Base-by-base conservation (phyloP, 2,329 filamentous ascomycete species). In the Paecilomyces sp. region DNA sequence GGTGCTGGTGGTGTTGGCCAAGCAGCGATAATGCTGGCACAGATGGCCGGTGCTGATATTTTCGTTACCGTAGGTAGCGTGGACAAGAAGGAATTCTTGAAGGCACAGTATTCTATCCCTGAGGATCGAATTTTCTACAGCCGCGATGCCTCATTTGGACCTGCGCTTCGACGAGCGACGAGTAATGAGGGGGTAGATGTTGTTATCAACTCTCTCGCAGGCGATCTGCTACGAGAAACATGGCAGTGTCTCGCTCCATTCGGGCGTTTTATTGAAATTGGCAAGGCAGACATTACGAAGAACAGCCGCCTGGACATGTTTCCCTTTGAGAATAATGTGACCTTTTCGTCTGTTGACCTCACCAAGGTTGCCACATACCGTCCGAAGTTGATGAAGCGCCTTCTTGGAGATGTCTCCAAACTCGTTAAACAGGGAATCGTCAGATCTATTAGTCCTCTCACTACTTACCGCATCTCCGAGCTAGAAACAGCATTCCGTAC, bases 201-300 rank as follows among this genome's bases (percentile, higher is more conserved):
- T 6, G 56, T 62, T 25, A 24, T 65, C 33, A 64, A 64, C 52
- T 59, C 56, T 9, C 51, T 61, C 18, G 22, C 61, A 7, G 63
- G 63, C 6, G 55, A 59, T 28, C 36, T 58, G 6, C 54, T 65
- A n/a, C 33, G 47, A 13, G 63, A 60, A 15, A 60, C 59, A 13
- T 64, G 56, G 61, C 18, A 36, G 1, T 58, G 54, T 25, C 34
- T 63, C 4, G 54, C 54, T 58, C 62, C 66, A 6, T 78, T 76
- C 41, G 80, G 78, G 0, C 72, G 64, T 3, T 74, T 82, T 68
- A 62, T 81, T 0, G 78, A 82, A 56, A 74, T 81, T 25, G 77
- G 77, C 7, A 77, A 76, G 62, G 65, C 73, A 3, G 77, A 80
- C 55, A 66, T 79, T 12, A 15, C 18, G n/a, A 18, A n/a, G 9